Conservation (phyloP, 257 asterid species). For the Misopates orontium region DNA sequence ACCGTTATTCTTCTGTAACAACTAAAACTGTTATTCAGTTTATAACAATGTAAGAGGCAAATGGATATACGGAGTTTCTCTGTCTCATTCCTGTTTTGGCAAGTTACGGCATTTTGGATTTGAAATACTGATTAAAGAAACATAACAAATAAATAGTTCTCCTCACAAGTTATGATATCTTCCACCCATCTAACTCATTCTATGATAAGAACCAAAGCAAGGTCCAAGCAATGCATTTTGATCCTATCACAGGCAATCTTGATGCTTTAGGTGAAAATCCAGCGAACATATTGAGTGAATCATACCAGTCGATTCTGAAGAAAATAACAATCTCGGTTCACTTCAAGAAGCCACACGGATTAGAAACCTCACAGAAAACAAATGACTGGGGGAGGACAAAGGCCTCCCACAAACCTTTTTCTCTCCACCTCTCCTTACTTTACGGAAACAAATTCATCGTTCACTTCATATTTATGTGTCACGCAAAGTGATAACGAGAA, state of each 20-base stretch:
- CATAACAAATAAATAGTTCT: too few relatives aligned
- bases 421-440: too few relatives aligned
- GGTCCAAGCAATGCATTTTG: neutral
- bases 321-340: neutral
- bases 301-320: too few relatives aligned
- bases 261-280: conserved; percentile 8
- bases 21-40: too few relatives aligned
- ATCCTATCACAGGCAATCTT: neutral
- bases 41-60: neutral
- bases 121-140: too few relatives aligned
- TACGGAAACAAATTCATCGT: too few relatives aligned
- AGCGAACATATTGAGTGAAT: neutral
- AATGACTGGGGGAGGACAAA: neutral
- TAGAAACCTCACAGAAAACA: neutral
- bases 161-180: neutral
- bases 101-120: too few relatives aligned
- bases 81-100: neutral
- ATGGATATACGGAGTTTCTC: neutral
- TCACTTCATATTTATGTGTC: too few relatives aligned
- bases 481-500: too few relatives aligned
- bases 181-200: neutral
- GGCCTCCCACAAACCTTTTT: too few relatives aligned
- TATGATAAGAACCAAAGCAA: conserved; percentile 1
- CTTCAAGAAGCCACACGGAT: conserved; percentile 3
- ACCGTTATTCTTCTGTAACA: too few relatives aligned